A percentile compares a stretch with the other conserved stretches of the same genome.
Conservation (phyloP, 2,329 filamentous ascomycete species). For the Tolypocladium endophyticum region DNA sequence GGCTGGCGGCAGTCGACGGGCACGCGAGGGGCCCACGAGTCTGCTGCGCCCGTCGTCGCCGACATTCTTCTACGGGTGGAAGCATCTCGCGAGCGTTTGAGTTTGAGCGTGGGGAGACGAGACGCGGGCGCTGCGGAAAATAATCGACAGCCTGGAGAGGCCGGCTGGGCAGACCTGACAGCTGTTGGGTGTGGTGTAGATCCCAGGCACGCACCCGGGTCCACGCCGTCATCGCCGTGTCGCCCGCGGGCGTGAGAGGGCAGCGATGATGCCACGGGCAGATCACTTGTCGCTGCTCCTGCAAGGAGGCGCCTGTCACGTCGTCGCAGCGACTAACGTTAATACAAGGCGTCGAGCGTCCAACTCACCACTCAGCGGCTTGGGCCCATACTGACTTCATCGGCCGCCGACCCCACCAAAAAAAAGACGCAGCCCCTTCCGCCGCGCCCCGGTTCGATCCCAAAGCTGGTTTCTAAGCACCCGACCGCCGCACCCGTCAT, state of each 20-base stretch:
- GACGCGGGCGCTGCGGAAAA: no score
- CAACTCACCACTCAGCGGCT: not conserved
- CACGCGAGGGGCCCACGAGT: not conserved
- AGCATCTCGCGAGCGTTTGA: no score
- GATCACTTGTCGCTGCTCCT: not conserved
- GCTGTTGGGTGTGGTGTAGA: not conserved
- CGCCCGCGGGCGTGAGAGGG: not conserved
- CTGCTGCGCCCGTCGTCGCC: no score
- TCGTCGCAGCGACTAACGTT: no score
- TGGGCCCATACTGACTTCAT: not conserved
- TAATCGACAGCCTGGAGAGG: no score
- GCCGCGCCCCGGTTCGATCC: not conserved
- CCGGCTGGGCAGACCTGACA: no score
- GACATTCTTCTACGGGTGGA: no score
- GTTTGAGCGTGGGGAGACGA: no score
- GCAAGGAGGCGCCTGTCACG: not conserved
- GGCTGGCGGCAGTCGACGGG: not conserved
- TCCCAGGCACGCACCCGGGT: not conserved
- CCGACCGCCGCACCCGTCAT: not conserved
- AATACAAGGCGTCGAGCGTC: no score
- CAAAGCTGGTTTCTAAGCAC: slow-evolving; percentile 1
- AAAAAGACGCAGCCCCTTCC: not conserved
- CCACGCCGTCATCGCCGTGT: not conserved
- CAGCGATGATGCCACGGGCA: not conserved
- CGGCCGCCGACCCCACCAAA: not conserved